Evolutionary conservation across 192 early-diverging fungal genomes (phyloP).

Genomic region (Backusella macrospora): DNA sequence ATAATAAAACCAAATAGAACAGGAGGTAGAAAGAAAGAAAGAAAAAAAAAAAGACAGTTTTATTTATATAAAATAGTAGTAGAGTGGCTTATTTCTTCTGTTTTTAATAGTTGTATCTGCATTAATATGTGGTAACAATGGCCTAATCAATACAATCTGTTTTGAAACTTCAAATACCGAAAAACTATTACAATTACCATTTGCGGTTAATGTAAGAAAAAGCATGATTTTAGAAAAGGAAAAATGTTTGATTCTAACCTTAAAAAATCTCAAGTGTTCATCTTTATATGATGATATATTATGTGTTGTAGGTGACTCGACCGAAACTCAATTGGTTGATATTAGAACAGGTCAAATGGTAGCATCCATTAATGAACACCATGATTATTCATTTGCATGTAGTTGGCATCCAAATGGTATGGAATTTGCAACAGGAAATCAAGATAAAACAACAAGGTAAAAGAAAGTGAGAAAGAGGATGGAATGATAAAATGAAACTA

Average conservation of each 20-base stretch:
- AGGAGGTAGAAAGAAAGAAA: constrained; percentile 32
- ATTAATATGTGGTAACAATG: constrained; percentile 64
- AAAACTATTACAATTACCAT: constrained; percentile 46
- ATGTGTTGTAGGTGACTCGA: constrained; percentile 60
- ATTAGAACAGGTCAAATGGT: constrained; percentile 48
- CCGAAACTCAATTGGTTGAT: constrained; percentile 50
- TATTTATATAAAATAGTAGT: constrained; percentile 2
- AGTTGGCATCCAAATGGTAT: constrained; percentile 61
- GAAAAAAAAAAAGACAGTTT: not conserved
- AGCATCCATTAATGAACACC: constrained; percentile 54
- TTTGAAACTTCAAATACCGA: constrained; percentile 42
- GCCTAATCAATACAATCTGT: constrained; percentile 50
- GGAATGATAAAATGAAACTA: no score
- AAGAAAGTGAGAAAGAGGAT: constrained; percentile 42
- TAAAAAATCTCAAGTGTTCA: constrained; percentile 58
- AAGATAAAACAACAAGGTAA: constrained; percentile 53
- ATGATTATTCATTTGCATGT: constrained; percentile 73
- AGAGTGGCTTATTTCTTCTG: not conserved
- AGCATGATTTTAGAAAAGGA: not conserved
- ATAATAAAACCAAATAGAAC: constrained; percentile 43
- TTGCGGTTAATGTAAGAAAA: constrained; percentile 59
- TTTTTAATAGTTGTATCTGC: constrained; percentile 34
- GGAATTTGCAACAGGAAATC: constrained; percentile 66
- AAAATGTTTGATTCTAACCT: not conserved
- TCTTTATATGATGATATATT: constrained; percentile 55